Evolutionary conservation across 1,139 yeast genomes (phyloP), one percentile per base, ranked within the genome.

Genomic region (Pichia sp.): DNA sequence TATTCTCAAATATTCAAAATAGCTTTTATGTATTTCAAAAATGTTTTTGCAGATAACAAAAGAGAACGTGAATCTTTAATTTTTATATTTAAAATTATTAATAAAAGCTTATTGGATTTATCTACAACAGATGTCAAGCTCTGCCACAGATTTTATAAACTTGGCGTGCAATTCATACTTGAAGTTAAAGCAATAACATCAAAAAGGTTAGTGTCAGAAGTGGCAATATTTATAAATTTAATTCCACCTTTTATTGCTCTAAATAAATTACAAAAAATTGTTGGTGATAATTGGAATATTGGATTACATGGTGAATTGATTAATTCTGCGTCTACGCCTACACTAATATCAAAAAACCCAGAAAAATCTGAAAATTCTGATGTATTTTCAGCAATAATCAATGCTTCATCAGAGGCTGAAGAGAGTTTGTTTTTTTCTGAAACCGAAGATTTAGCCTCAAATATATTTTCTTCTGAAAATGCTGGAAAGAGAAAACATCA

Each of bases 201-300:
- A 57, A 68, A 64, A 3, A 58, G 65, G 5, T 55, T 75, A 11
- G 66, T 64, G 39, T 57, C 57, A 9, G 74, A 74, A 53, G 56
- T 73, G 36, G 54, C 67, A 11, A 53, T 68, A 2, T 74, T 75
- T 52, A 41, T 71, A 3, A 73, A 73, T 50, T 48, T 72, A n/a
- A 56, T 55, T 3, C 53, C 64, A 1, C 55, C 55, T 39, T 60
- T 55, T 39, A 50, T 67, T 10, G 53, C 56, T 18, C 40, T 62
- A 6, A 48, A 43, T 2, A 43, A 51, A 1, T 39, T 66, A 1
- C 66, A 67, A 0, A 58, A 52, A 35, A 51, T 61, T 3, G 36
- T 42, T 18, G 68, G 64, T 2, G 62, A 54, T 40, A 58, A 56
- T 38, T 58, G 61, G 62, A 48, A 49, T 30, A 45, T 56, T 2